These are phyloP conservation scores for Calonectria hongkongensis DNA, from an alignment of 2,329 filamentous ascomycete species.

Conservation along the genomic window DNA sequence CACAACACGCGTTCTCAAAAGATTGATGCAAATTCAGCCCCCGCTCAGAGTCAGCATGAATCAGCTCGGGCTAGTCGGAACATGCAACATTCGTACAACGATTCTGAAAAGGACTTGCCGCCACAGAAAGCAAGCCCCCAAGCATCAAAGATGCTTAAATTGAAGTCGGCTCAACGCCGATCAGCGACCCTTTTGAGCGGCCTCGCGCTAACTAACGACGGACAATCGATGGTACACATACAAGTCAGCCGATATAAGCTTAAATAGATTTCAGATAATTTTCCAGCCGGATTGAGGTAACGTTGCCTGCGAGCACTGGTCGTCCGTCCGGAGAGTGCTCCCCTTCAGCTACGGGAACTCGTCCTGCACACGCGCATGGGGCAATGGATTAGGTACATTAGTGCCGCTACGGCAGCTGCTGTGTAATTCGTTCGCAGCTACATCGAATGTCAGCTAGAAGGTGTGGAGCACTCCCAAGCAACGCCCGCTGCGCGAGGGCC, in stretches of 20 bases:
- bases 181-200: slow-evolving; percentile 9
- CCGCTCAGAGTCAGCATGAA: slow-evolving; percentile 17
- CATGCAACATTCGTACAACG: slow-evolving; percentile 4
- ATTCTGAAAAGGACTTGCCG: background rate
- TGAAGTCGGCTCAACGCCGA: background rate
- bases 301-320: slow-evolving; percentile 19
- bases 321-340: slow-evolving; percentile 24
- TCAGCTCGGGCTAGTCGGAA: background rate
- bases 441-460: slow-evolving; percentile 34
- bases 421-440: slow-evolving; percentile 43
- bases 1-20: slow-evolving; percentile 9
- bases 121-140: background rate
- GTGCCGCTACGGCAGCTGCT: slow-evolving; percentile 46
- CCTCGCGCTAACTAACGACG: background rate
- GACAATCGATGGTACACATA: slow-evolving; percentile 39
- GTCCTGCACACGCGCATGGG: slow-evolving; percentile 17
- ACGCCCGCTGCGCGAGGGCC: slow-evolving; percentile 13
- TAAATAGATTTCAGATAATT: slow-evolving; percentile 45
- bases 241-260: slow-evolving; percentile 52
- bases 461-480: slow-evolving; percentile 25
- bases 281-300: slow-evolving; percentile 42
- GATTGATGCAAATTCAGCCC: slow-evolving; percentile 7
- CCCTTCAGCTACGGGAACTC: slow-evolving; percentile 47
- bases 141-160: background rate
- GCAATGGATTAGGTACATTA: slow-evolving; percentile 44